Evolutionary conservation across 495 filamentous ascomycete species (phyloP).

Genomic region (Penicillium chermesinum): DNA sequence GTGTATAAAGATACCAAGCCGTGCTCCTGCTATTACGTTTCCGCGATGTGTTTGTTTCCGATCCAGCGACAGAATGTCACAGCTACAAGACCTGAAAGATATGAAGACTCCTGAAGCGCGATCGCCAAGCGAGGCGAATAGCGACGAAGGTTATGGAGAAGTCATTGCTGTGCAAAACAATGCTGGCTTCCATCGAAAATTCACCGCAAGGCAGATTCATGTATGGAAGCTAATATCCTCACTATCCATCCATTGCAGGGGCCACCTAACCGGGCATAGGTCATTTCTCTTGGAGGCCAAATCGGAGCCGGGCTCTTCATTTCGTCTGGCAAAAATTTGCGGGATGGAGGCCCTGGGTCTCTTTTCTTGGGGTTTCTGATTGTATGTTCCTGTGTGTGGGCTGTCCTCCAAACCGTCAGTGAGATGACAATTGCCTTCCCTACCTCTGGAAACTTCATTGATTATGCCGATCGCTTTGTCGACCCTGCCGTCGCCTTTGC

Average conservation of each 20-base stretch:
- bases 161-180: neutral
- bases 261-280: constrained; percentile 3
- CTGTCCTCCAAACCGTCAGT: constrained; percentile 21
- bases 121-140: neutral
- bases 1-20: neutral
- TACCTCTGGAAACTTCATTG: constrained; percentile 26
- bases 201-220: constrained; percentile 3
- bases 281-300: constrained; percentile 27
- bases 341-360: constrained; percentile 21
- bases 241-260: neutral
- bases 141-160: neutral
- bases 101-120: neutral
- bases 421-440: constrained; percentile 33
- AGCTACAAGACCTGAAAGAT: neutral
- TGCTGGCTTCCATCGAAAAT: neutral
- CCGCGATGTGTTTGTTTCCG: neutral
- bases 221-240: neutral
- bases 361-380: constrained; percentile 24
- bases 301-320: constrained; percentile 31
- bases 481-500: constrained; percentile 31
- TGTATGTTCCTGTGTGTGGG: constrained; percentile 28
- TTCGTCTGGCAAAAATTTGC: constrained; percentile 19
- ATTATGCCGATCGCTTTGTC: constrained; percentile 32
- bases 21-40: too few species aligned
- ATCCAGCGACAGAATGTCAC: neutral